These are phyloP conservation scores for Apocynum venetum DNA, from an alignment of 257 asterid genomes.

Conservation along the genomic window DNA sequence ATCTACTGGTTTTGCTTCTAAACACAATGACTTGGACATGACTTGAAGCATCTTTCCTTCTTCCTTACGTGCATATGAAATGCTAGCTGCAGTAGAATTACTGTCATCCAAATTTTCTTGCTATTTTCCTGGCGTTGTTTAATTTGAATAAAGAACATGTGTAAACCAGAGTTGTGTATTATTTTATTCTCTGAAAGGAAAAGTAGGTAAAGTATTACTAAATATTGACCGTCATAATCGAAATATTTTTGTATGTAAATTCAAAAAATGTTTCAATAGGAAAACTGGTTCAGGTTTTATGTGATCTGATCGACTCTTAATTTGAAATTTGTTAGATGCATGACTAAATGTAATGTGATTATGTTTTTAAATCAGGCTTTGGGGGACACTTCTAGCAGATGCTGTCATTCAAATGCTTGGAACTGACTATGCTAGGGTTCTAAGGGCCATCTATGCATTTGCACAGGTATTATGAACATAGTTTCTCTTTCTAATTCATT, in stretches of 20 bases:
- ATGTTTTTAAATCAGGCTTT: slow-evolving; percentile 51
- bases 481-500: slow-evolving; percentile 9
- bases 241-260: neutral
- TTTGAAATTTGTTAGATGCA: neutral
- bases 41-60: neutral
- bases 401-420: slow-evolving; percentile 96
- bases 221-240: neutral
- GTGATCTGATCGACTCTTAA: neutral
- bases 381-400: slow-evolving; percentile 96
- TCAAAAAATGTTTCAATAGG: neutral
- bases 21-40: neutral
- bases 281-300: neutral
- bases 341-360: neutral
- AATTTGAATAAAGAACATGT: neutral
- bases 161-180: neutral
- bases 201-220: neutral
- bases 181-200: neutral
- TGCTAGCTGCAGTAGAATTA: neutral
- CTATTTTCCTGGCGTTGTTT: neutral
- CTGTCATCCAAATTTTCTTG: neutral
- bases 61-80: neutral
- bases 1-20: neutral
- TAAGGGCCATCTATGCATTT: slow-evolving; percentile 80
- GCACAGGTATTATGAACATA: slow-evolving; percentile 65
- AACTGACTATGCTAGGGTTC: slow-evolving; percentile 89